phyloP scores from a whole-genome alignment of 306 rosid species.

The Dalbergia cochinchinensis region DNA sequence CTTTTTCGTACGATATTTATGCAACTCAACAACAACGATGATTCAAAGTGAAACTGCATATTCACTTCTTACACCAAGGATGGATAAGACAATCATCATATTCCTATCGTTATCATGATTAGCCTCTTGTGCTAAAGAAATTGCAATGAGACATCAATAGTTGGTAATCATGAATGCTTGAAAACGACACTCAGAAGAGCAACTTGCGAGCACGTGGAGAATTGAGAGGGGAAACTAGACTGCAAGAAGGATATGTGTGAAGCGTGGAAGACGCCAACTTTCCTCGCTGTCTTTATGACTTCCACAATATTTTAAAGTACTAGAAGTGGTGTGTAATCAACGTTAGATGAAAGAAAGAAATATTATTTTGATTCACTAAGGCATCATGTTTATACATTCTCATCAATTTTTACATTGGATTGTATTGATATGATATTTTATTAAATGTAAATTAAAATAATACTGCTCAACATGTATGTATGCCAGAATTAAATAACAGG shows the following conservation, averaged over 20 bases:
- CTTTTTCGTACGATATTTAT: too few relatives aligned
- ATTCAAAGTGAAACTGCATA: not conserved
- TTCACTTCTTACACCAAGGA: not conserved
- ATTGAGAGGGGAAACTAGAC: not conserved
- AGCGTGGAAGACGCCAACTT: not conserved
- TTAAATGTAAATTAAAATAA: too few relatives aligned
- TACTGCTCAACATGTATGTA: too few relatives aligned
- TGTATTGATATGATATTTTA: too few relatives aligned
- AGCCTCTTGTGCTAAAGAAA: not conserved
- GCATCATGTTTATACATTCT: too few relatives aligned
- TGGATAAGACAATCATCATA: not conserved
- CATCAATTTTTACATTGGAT: too few relatives aligned
- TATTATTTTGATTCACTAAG: too few relatives aligned
- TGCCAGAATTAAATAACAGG: too few relatives aligned
- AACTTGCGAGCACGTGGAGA: not conserved
- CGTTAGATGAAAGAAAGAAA: too few relatives aligned
- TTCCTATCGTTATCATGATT: constrained; percentile 1
- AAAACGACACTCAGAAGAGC: not conserved
- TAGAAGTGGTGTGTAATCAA: too few relatives aligned
- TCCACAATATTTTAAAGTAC: not conserved
- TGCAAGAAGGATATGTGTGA: not conserved
- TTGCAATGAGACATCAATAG: not conserved
- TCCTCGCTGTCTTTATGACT: not conserved
- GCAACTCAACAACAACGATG: too few relatives aligned
- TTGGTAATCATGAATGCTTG: constrained; percentile 10